phyloP scores from a whole-genome alignment of 441 rosid genomes.

The Erodium trifolium region DNA sequence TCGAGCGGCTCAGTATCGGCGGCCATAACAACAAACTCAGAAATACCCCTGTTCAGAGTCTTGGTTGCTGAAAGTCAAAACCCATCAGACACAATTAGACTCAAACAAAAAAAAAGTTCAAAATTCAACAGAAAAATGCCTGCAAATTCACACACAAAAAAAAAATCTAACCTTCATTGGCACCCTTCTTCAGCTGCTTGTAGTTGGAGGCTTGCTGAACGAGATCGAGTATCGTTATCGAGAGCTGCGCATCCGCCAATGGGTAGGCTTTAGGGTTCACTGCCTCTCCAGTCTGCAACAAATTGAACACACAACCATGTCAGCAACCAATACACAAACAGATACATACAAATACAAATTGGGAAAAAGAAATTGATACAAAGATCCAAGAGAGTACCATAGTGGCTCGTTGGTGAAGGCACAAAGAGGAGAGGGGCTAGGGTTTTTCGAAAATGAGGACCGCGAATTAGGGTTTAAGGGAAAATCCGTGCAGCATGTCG shows the following conservation, averaged over 20 bases:
- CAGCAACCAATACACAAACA: not conserved
- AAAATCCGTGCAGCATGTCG: no score
- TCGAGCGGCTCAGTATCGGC: conserved; percentile 87
- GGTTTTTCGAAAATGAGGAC: not conserved
- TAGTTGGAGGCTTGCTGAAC: conserved; percentile 87
- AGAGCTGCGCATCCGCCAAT: conserved; percentile 68
- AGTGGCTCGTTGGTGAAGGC: not conserved
- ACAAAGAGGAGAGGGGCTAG: not conserved
- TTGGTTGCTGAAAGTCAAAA: conserved; percentile 53
- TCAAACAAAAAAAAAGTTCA: not conserved
- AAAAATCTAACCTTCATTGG: conserved; percentile 59
- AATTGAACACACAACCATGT: not conserved
- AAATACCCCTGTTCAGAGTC: conserved; percentile 81
- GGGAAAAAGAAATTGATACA: no score
- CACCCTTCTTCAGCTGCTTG: conserved; percentile 95
- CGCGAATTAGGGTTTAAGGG: not conserved
- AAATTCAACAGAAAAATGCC: not conserved
- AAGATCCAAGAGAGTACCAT: not conserved
- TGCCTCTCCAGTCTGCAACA: conserved; percentile 56
- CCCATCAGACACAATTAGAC: not conserved
- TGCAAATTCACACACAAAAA: no score
- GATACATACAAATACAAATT: not conserved
- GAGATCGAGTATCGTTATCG: conserved; percentile 71
- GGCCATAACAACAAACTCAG: conserved; percentile 92
- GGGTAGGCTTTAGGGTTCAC: conserved; percentile 94